Evolutionary conservation across 140 eudicot species (phyloP).

Genomic region (Cichorium intybus): DNA sequence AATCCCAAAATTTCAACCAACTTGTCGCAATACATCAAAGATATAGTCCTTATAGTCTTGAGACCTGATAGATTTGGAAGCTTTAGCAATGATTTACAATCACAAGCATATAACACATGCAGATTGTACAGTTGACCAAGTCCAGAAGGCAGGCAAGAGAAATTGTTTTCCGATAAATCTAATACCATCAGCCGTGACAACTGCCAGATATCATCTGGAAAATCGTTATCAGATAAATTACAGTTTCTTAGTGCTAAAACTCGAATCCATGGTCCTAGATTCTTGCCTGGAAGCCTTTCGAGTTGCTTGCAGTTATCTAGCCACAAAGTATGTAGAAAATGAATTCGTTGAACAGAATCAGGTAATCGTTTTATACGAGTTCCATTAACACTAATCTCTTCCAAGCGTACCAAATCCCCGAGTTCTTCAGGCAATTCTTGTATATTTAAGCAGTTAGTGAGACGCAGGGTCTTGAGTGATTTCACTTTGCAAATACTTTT

Average conservation of each 20-base stretch:
- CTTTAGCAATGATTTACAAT: constrained; percentile 10
- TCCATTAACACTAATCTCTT: constrained; percentile 18
- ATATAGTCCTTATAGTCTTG: neutral
- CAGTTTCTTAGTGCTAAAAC: constrained; percentile 16
- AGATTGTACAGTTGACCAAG: constrained; percentile 18
- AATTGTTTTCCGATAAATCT: neutral
- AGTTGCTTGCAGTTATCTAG: constrained; percentile 13
- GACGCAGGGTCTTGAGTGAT: neutral
- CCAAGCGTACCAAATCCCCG: constrained; percentile 10
- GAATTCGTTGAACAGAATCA: neutral
- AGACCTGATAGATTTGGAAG: constrained; percentile 14
- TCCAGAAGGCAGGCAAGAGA: constrained; percentile 9
- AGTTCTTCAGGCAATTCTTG: constrained; percentile 18
- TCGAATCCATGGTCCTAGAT: constrained; percentile 9
- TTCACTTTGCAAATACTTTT: constrained; percentile 1
- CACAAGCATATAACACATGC: neutral
- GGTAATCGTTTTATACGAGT: constrained; percentile 19
- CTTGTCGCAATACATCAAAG: constrained; percentile 7
- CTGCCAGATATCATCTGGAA: constrained; percentile 12
- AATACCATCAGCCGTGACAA: neutral
- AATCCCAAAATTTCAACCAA: constrained; percentile 17
- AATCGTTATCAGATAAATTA: constrained; percentile 12
- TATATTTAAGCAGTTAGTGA: constrained; percentile 16
- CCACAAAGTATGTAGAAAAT: constrained; percentile 3
- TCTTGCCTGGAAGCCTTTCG: constrained; percentile 1